A percentile compares a stretch with the other conserved stretches of the same genome.
Evolutionary conservation across 371 early-diverging fungal genomes (phyloP).

Genomic region (Mucor racemosus): DNA sequence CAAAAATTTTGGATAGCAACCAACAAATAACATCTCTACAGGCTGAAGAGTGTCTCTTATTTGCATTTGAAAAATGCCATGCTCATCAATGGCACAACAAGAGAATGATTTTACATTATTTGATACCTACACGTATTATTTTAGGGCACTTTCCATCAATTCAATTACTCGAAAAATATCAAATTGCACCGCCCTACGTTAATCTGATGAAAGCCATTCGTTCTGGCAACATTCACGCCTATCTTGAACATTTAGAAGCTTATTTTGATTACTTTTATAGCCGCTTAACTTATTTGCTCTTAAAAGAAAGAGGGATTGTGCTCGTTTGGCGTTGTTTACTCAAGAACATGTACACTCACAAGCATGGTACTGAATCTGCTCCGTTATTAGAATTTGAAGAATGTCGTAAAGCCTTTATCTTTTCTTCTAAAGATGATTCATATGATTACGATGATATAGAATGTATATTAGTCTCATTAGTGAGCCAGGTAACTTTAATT

Average conservation of each 20-base stretch:
- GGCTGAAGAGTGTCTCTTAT: conserved; percentile 50
- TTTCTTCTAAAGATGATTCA: conserved; percentile 16
- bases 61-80: conserved; percentile 55
- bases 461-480: conserved; percentile 45
- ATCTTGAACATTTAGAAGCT: conserved; percentile 32
- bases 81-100: conserved; percentile 39
- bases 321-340: conserved; percentile 48
- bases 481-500: conserved; percentile 45
- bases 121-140: conserved; percentile 59
- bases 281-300: conserved; percentile 34
- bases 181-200: conserved; percentile 31
- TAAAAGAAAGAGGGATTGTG: conserved; percentile 44
- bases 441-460: conserved; percentile 36
- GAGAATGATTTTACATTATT: conserved; percentile 49
- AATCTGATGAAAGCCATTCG: conserved; percentile 27
- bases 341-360: conserved; percentile 35
- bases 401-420: conserved; percentile 32
- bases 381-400: conserved; percentile 17
- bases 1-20: neutral
- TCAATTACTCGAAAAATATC: conserved; percentile 41
- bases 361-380: neutral
- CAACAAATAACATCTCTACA: neutral
- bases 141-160: conserved; percentile 49
- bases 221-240: conserved; percentile 40
- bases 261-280: conserved; percentile 37